Evolutionary conservation across 2,329 filamentous ascomycete species (phyloP).

Genomic region (Diaporthe vexans): DNA sequence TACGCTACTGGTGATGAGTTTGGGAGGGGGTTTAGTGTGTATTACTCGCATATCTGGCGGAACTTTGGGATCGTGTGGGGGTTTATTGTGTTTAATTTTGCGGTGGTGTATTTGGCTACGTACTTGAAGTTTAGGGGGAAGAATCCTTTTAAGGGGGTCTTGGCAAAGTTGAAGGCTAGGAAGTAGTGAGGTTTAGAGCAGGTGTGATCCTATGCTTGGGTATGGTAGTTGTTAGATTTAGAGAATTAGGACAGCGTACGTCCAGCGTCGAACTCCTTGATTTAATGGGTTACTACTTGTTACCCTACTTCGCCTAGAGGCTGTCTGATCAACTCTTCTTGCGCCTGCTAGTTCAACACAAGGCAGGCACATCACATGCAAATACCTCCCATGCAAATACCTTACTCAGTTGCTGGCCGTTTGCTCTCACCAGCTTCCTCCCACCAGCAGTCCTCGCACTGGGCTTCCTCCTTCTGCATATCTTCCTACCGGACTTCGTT

Average conservation of each 20-base stretch:
- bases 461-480: no score
- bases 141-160: conserved; percentile 20
- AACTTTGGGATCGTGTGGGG: conserved; percentile 74
- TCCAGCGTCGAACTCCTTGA: not conserved
- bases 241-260: not conserved
- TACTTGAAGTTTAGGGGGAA: conserved; percentile 19
- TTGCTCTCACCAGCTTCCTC: not conserved
- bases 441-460: no score
- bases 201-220: not conserved
- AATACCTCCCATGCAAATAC: not conserved
- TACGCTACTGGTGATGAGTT: conserved; percentile 68
- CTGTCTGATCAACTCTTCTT: not conserved
- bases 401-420: not conserved
- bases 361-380: no score
- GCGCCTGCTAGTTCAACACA: not conserved
- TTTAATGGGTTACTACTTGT: not conserved
- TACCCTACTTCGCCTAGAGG: not conserved
- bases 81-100: conserved; percentile 72
- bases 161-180: conserved; percentile 21
- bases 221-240: not conserved
- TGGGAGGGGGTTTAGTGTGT: conserved; percentile 61
- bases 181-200: not conserved
- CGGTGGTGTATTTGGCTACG: conserved; percentile 68
- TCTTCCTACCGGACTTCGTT: no score
- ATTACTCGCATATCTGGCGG: conserved; percentile 74